phyloP scores from a whole-genome alignment of 306 rosid species.

The Vigna hirtella region DNA sequence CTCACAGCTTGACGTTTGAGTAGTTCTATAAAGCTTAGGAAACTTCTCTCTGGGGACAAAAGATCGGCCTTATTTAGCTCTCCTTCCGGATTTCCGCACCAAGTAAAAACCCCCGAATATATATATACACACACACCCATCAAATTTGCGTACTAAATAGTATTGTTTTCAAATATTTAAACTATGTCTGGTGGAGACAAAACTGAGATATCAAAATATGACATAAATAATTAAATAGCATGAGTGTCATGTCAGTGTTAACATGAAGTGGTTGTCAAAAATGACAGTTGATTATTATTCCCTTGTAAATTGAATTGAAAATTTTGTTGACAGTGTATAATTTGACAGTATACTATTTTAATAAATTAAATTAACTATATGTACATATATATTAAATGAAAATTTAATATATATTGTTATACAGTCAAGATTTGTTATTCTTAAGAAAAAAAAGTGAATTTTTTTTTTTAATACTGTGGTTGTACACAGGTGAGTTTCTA shows the following conservation, averaged over 20 bases:
- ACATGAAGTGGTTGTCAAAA: constrained; percentile 17
- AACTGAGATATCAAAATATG: constrained; percentile 8
- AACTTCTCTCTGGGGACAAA: not conserved
- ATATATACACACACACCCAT: not conserved
- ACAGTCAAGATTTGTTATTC: not conserved
- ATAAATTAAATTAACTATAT: not conserved
- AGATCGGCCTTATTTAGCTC: not conserved
- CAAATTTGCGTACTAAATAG: constrained; percentile 4
- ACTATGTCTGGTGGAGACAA: not conserved
- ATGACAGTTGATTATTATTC: not conserved
- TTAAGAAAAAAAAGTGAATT: not conserved
- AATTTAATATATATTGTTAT: not conserved
- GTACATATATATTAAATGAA: not conserved
- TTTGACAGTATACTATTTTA: not conserved
- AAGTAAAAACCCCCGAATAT: not conserved
- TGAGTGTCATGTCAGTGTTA: not conserved
- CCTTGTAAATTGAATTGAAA: not conserved
- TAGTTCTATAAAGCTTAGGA: not conserved
- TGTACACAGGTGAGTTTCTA: not conserved
- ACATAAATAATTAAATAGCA: not conserved
- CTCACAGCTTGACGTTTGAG: not conserved
- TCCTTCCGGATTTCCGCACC: not conserved
- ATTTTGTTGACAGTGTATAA: not conserved
- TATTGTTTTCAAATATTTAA: not conserved
- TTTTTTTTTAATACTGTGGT: not conserved